A percentile compares a stretch with the other conserved stretches of the same genome.
These are phyloP conservation scores for Mycena venus DNA, from an alignment of 768 basidiomycete genomes.

Conservation along the genomic window DNA sequence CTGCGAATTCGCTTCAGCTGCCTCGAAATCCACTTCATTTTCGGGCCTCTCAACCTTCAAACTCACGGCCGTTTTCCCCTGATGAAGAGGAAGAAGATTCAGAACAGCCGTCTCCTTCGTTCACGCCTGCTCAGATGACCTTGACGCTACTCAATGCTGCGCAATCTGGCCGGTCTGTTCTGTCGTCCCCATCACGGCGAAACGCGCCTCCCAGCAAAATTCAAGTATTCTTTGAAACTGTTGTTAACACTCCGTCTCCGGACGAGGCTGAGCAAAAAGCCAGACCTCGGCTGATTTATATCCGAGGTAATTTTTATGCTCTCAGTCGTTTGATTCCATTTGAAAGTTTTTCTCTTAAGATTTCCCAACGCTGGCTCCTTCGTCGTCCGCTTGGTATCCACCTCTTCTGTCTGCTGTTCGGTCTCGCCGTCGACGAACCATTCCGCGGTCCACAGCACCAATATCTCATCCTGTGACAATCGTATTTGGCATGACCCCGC, in stretches of 20 bases:
- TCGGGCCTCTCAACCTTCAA: conserved; percentile 46
- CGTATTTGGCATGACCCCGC: conserved; percentile 88
- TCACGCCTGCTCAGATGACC: conserved; percentile 54
- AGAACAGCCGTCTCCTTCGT: conserved; percentile 47
- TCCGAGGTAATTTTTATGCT: conserved; percentile 56
- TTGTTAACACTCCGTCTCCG: conserved; percentile 73
- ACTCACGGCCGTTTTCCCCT: conserved; percentile 47
- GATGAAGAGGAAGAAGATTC: conserved; percentile 62
- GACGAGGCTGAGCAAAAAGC: conserved; percentile 37
- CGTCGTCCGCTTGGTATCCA: conserved; percentile 85
- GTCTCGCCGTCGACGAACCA: conserved; percentile 75
- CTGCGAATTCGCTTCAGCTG: conserved; percentile 76
- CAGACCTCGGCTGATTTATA: conserved; percentile 82
- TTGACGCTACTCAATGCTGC: conserved; percentile 54
- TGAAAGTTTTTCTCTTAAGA: conserved; percentile 50
- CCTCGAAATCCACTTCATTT: conserved; percentile 86
- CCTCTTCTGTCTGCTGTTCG: conserved; percentile 84
- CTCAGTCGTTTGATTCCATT: background rate
- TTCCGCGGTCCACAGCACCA: conserved; percentile 71
- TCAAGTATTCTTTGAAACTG: conserved; percentile 81
- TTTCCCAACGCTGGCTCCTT: conserved; percentile 79
- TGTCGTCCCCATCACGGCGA: conserved; percentile 58
- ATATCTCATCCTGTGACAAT: conserved; percentile 82
- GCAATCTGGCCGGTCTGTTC: conserved; percentile 52
- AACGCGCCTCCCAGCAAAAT: conserved; percentile 66